Conservation (phyloP, 169 alveolate genomes). For the Neospora caninum region DNA sequence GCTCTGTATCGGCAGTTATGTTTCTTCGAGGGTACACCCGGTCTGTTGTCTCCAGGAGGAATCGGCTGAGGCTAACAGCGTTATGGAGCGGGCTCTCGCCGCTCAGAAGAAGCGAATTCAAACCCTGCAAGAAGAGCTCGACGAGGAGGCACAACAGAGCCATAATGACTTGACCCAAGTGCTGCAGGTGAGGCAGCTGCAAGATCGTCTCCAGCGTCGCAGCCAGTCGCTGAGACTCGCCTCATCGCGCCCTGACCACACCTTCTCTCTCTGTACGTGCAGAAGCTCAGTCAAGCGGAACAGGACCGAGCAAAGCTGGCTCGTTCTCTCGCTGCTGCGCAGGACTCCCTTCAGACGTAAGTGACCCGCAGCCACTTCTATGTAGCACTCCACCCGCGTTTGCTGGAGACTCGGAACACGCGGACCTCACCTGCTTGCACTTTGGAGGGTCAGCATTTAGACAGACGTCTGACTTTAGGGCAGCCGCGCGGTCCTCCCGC, state of each 20-base stretch:
- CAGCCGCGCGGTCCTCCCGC: neutral
- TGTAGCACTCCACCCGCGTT: too few species aligned
- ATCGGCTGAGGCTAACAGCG: neutral
- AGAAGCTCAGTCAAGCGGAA: neutral
- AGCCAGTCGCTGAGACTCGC: neutral
- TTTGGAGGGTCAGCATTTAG: too few species aligned
- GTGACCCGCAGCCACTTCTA: neutral
- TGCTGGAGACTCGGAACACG: too few species aligned
- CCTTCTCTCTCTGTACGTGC: neutral
- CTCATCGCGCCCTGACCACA: neutral
- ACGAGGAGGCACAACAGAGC: slow-evolving; percentile 26
- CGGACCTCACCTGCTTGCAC: too few species aligned
- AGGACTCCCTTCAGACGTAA: neutral
- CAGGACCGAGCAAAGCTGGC: neutral
- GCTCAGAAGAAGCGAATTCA: neutral
- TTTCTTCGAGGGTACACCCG: neutral
- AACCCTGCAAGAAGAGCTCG: slow-evolving; percentile 18
- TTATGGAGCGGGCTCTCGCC: neutral
- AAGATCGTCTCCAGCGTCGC: neutral
- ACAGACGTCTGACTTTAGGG: too few species aligned
- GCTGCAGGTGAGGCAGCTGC: neutral
- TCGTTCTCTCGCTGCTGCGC: slow-evolving; percentile 1
- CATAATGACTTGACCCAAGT: neutral
- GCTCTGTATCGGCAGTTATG: too few species aligned
- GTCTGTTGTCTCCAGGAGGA: neutral